Percentiles rank a stretch among this genome's conserved stretches.
These are phyloP conservation scores for Melocanna baccifera DNA, from an alignment of 176 grass and related monocot species.

Conservation along the genomic window DNA sequence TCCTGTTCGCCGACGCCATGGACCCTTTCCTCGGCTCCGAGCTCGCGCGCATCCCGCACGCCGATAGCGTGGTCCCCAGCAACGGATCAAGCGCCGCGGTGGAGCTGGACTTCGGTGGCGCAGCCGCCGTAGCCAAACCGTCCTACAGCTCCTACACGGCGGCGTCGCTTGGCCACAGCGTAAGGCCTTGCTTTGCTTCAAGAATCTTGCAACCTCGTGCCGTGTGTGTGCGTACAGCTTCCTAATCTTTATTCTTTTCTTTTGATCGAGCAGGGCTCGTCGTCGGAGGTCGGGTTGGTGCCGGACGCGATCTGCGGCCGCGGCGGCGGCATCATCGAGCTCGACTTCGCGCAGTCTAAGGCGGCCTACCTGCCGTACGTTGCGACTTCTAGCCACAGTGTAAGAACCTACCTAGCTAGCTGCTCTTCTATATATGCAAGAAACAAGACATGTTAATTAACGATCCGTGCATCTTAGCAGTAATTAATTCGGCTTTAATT, in stretches of 20 bases:
- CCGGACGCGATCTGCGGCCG: constrained; percentile 50
- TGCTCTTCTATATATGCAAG: not conserved
- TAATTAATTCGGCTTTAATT: not conserved
- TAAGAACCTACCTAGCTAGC: constrained; percentile 11
- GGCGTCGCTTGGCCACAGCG: constrained; percentile 55
- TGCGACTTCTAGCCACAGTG: constrained; percentile 30
- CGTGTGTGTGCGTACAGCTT: not conserved
- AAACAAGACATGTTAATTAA: not conserved
- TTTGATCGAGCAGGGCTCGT: constrained; percentile 56
- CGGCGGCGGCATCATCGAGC: constrained; percentile 36
- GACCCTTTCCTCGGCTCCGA: constrained; percentile 62
- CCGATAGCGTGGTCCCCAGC: constrained; percentile 63
- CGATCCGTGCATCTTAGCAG: not conserved
- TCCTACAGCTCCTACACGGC: constrained; percentile 56
- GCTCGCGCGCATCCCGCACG: constrained; percentile 28
- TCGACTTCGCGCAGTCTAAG: constrained; percentile 50
- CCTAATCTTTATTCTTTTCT: not conserved
- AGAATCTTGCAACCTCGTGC: not conserved
- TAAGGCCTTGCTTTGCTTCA: constrained; percentile 11
- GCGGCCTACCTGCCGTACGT: constrained; percentile 36
- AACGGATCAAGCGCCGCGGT: not conserved
- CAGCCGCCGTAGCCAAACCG: constrained; percentile 17
- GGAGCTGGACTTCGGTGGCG: constrained; percentile 42
- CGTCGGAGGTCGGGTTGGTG: constrained; percentile 64
- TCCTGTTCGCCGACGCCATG: constrained; percentile 48